Evolutionary conservation across 1,284 basidiomycete genomes (phyloP), one percentile per base, ranked within the genome.

Genomic region (Sanghuangporus weigelae): DNA sequence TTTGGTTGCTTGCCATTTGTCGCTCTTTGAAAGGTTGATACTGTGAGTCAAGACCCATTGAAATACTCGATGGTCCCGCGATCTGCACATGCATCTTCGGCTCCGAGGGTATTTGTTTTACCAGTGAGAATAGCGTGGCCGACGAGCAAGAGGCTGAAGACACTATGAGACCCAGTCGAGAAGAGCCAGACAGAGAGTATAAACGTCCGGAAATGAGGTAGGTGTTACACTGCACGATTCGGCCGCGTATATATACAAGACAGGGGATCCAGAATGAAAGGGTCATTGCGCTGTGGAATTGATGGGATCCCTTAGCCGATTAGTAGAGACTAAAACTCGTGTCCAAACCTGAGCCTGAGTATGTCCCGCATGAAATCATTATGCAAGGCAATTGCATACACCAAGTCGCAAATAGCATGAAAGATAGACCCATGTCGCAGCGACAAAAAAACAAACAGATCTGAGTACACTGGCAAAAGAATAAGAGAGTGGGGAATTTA

Each of bases 211-310:
- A 26, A 38, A 31, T 54, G 23, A 53, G 14, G 21, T 54, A 26
- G 39, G 21, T n/a, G 16, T 7, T 36, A 56, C 42, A 53, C 51
- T 35, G 44, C 49, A 60, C 35, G 35, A 46, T 58, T 26, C 26
- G 31, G 23, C 40, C 57, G 21, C 49, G n/a, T 59, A 55, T 62
- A 57, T 50, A 51, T 62, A 59, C 35, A 42, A 39, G 44, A 23
- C 55, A 53, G n/a, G 35, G 31, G 58, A 49, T 54, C 57, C 35
- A 59, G 53, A 21, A 57, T 26, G 49, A 42, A 65, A 65, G 64
- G 64, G 64, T 65, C 64, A 62, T 65, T 44, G 56, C 23, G 55
- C 36, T 58, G 64, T 55, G 51, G 59, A 64, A 64, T 48, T 56
- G 59, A 55, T 55, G 63, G 46, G 53, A 36, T 35, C 26, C 10